Evolutionary conservation across 768 basidiomycete genomes (phyloP).

Genomic region (Strobilomyces confusus): DNA sequence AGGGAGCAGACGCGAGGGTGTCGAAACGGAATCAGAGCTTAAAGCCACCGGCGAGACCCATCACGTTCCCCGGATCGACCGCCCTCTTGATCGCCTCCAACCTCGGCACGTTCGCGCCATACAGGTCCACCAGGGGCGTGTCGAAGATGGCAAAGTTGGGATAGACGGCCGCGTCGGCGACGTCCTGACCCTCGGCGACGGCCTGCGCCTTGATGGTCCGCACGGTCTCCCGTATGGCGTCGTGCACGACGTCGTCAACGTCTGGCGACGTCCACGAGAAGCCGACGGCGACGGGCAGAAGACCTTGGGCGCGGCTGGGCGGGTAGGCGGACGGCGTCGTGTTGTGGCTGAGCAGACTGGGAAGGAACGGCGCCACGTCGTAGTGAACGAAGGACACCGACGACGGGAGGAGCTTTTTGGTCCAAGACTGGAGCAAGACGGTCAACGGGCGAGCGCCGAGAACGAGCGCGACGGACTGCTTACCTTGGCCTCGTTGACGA

Average conservation of each 20-base stretch:
- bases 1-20: too few relatives aligned
- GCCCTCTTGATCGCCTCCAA: neutral
- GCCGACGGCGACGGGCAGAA: constrained; percentile 47
- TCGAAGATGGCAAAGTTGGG: constrained; percentile 56
- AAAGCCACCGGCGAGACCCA: too few relatives aligned
- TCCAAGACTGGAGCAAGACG: neutral
- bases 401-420: constrained; percentile 14
- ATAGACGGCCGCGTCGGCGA: constrained; percentile 38
- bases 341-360: constrained; percentile 36
- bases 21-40: too few relatives aligned
- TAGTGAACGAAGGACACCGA: constrained; percentile 9
- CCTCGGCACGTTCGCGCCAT: constrained; percentile 38
- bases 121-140: constrained; percentile 45
- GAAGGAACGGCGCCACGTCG: constrained; percentile 49
- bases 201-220: constrained; percentile 28
- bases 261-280: neutral
- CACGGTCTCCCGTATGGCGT: constrained; percentile 37
- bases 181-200: neutral
- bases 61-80: too few relatives aligned
- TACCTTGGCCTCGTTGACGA: constrained; percentile 16
- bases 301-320: constrained; percentile 31
- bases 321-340: constrained; percentile 44
- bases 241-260: constrained; percentile 21
- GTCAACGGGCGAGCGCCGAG: neutral
- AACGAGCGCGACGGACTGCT: neutral